phyloP scores from a whole-genome alignment of 805 yeast species.

The Kluyveromyces nonfermentans region DNA sequence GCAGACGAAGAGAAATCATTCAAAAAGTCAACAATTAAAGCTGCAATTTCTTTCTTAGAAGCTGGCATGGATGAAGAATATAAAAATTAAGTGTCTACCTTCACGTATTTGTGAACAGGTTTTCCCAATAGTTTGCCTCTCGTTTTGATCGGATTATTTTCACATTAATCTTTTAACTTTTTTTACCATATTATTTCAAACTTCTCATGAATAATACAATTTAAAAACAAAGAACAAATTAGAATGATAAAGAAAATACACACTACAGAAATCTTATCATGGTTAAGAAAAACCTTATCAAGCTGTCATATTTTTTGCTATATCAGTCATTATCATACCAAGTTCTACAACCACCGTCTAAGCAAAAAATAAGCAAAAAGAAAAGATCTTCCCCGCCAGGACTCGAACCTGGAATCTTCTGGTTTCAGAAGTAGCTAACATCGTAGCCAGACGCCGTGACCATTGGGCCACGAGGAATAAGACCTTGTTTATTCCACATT shows the following conservation, averaged over 20 bases:
- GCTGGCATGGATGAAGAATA: constrained; percentile 29
- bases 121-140: no score
- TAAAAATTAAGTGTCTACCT: not conserved
- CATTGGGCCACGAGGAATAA: constrained; percentile 69
- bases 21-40: constrained; percentile 66
- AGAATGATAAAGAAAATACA: not conserved
- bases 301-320: not conserved
- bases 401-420: constrained; percentile 46
- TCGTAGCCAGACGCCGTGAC: constrained; percentile 70
- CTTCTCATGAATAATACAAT: no score
- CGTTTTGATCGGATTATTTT: no score
- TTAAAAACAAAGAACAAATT: not conserved
- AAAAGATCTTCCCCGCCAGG: constrained; percentile 39
- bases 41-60: constrained; percentile 57
- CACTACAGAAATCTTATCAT: not conserved
- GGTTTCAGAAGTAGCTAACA: constrained; percentile 24
- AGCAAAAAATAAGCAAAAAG: constrained; percentile 5
- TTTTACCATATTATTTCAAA: not conserved
- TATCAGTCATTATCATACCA: no score
- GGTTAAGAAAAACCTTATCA: not conserved
- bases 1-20: constrained; percentile 52
- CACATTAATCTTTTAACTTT: not conserved
- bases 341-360: not conserved
- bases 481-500: no score
- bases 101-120: no score